Evolutionary conservation across 1,284 basidiomycete species (phyloP).

Genomic region (Singerocomus inundabilis): DNA sequence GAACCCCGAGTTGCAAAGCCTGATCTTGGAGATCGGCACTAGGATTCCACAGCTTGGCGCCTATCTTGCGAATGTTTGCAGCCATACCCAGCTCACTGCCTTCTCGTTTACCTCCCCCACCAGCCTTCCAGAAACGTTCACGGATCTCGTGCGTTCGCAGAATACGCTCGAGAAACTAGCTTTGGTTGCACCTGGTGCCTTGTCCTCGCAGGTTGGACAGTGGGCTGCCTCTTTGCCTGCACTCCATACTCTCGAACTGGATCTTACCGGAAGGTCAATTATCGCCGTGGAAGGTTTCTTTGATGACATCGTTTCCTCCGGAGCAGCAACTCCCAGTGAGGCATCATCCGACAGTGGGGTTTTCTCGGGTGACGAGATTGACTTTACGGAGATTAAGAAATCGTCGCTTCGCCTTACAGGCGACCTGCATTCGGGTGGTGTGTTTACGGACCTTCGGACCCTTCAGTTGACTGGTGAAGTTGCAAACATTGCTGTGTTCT

Average conservation of each 20-base stretch:
- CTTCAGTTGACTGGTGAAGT: constrained; percentile 68
- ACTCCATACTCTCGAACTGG: constrained; percentile 62
- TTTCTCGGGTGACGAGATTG: constrained; percentile 69
- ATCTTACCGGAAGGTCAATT: constrained; percentile 62
- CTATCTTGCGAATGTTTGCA: constrained; percentile 61
- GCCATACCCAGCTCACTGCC: constrained; percentile 56
- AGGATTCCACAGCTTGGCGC: constrained; percentile 55
- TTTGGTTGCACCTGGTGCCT: constrained; percentile 67
- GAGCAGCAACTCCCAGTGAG: constrained; percentile 64
- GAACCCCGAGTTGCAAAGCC: constrained; percentile 52
- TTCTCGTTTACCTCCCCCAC: constrained; percentile 68
- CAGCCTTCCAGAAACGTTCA: constrained; percentile 66
- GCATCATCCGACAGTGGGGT: constrained; percentile 69
- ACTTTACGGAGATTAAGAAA: constrained; percentile 69
- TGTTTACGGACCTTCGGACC: constrained; percentile 56
- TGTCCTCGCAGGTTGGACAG: constrained; percentile 63
- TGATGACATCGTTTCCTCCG: constrained; percentile 63
- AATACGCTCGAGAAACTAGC: constrained; percentile 57
- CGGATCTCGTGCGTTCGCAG: constrained; percentile 59
- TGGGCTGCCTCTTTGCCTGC: constrained; percentile 62
- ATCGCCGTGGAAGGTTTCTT: constrained; percentile 76
- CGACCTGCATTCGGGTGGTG: constrained; percentile 47
- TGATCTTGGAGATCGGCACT: constrained; percentile 61
- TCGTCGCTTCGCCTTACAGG: constrained; percentile 59
- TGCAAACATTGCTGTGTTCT: constrained; percentile 63